These are phyloP conservation scores for Leishmania tropica DNA, from an alignment of 208 protist species.

Conservation along the genomic window DNA sequence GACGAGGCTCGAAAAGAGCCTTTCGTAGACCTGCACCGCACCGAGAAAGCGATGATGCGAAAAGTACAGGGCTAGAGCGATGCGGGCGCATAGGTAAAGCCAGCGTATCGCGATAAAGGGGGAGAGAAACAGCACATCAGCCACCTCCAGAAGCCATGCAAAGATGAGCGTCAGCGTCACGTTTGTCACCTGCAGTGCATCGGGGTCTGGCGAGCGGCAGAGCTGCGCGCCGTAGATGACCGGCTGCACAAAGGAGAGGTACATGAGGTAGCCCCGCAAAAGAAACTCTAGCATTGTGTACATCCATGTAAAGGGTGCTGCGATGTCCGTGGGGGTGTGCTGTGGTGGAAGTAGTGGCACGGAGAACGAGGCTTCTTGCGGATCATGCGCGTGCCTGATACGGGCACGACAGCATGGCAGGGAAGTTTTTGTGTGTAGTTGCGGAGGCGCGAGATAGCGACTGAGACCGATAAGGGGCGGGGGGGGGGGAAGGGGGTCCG, in stretches of 20 bases:
- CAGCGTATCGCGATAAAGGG: conserved; percentile 62
- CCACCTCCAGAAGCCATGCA: conserved; percentile 59
- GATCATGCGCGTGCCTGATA: neutral
- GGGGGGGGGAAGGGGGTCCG: neutral
- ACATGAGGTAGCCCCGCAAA: conserved; percentile 48
- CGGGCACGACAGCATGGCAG: neutral
- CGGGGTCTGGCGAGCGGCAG: conserved; percentile 37
- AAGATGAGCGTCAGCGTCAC: conserved; percentile 74
- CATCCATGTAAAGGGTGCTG: neutral
- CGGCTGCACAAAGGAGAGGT: conserved; percentile 70
- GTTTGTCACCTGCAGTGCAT: conserved; percentile 65
- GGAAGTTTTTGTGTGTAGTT: neutral
- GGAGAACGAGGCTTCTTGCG: neutral
- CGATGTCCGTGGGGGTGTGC: neutral
- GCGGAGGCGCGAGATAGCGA: neutral
- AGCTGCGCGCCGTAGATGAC: conserved; percentile 65
- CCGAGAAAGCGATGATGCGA: conserved; percentile 65
- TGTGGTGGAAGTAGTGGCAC: neutral
- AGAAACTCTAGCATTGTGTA: conserved; percentile 23
- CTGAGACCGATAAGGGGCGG: neutral
- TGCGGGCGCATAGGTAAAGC: conserved; percentile 57
- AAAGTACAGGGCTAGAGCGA: conserved; percentile 65
- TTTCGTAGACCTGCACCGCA: conserved; percentile 53
- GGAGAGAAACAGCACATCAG: conserved; percentile 58
- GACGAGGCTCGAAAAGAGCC: conserved; percentile 44